Conservation (phyloP, 768 basidiomycete genomes). For the Postia placenta region DNA sequence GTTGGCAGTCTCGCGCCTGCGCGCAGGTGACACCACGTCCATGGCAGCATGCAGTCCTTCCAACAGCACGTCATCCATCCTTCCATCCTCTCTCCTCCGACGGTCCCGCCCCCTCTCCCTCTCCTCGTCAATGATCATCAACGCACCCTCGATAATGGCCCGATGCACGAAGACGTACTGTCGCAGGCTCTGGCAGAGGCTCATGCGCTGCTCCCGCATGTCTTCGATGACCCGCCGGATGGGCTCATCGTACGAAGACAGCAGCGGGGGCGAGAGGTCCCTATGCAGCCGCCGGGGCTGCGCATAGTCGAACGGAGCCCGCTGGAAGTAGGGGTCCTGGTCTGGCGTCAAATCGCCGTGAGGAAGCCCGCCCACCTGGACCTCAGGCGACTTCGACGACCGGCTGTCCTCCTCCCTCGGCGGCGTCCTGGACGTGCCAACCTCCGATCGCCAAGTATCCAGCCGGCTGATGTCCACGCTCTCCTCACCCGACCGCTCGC, state of each 20-base stretch:
- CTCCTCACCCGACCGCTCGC: not conserved
- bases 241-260: constrained; percentile 68
- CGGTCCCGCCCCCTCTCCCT: constrained; percentile 32
- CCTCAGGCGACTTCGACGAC: not conserved
- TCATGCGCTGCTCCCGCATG: constrained; percentile 96
- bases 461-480: constrained; percentile 8
- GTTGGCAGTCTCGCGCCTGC: not conserved
- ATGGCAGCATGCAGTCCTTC: constrained; percentile 13
- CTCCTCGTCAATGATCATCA: constrained; percentile 75
- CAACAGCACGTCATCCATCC: constrained; percentile 5
- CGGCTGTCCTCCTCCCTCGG: not conserved
- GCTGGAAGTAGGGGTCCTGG: not conserved
- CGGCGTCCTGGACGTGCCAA: constrained; percentile 7
- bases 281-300: constrained; percentile 56
- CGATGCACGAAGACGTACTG: constrained; percentile 95
- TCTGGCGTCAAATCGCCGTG: not conserved
- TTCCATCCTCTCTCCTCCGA: constrained; percentile 15
- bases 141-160: constrained; percentile 73
- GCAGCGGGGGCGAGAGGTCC: constrained; percentile 43
- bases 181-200: constrained; percentile 86
- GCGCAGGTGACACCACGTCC: constrained; percentile 1
- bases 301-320: constrained; percentile 44
- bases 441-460: constrained; percentile 20
- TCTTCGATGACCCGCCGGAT: constrained; percentile 81
- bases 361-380: not conserved